phyloP scores from a whole-genome alignment of 2,329 filamentous ascomycete genomes.

The Ceratocystis lukuohia region DNA sequence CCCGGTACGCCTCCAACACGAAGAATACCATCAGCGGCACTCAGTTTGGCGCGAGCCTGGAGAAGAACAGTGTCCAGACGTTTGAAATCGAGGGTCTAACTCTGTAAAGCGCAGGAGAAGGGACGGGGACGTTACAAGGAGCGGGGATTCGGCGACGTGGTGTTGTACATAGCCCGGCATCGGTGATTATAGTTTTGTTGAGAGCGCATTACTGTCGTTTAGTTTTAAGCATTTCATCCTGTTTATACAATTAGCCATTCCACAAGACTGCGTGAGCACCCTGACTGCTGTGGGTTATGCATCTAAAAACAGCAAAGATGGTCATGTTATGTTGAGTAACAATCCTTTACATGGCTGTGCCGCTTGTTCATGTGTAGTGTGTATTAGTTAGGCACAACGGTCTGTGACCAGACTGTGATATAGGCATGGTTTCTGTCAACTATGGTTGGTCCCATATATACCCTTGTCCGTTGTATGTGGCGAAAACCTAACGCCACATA shows the following conservation, averaged over 20 bases:
- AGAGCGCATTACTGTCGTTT: neutral
- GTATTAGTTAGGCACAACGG: no score
- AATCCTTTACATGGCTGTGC: no score
- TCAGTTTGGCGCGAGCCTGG: constrained; percentile 29
- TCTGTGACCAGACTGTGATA: no score
- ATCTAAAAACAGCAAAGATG: no score
- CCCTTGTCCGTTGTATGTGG: neutral
- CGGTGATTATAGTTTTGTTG: neutral
- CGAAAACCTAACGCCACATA: neutral
- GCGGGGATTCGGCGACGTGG: no score
- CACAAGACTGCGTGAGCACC: no score
- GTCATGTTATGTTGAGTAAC: no score
- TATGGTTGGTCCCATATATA: neutral
- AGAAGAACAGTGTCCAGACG: constrained; percentile 27
- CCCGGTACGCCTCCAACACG: constrained; percentile 26
- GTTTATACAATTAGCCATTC: neutral
- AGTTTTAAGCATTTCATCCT: neutral
- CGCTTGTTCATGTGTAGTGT: no score
- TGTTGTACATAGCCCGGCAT: neutral
- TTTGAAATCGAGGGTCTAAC: constrained; percentile 28
- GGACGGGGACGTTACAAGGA: no score
- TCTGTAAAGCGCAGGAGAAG: constrained; percentile 16
- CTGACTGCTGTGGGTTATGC: no score
- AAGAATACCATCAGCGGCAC: constrained; percentile 27
- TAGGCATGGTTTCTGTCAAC: neutral